Conservation (phyloP, 2,329 filamentous ascomycete genomes). For the Paecilomyces sp. region DNA sequence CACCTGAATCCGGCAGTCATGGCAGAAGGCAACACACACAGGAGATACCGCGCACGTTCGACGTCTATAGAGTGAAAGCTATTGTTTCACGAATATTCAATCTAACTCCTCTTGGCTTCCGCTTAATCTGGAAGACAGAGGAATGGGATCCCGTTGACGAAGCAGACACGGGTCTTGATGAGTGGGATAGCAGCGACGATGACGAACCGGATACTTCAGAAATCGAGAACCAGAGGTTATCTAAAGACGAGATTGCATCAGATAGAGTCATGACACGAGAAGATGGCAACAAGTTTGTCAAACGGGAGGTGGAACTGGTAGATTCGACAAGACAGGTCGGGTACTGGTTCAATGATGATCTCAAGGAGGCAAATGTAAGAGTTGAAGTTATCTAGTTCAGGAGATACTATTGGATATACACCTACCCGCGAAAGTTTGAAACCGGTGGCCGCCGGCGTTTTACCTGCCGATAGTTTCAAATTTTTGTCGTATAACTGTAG, state of each 20-base stretch:
- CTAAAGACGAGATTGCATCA: conserved; percentile 1
- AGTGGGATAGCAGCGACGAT: conserved; percentile 31
- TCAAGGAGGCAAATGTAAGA: conserved; percentile 60
- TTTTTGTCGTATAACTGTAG: no score
- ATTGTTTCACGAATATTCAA: conserved; percentile 66
- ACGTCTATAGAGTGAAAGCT: conserved; percentile 75
- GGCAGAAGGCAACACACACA: conserved; percentile 21
- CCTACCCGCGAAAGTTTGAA: no score
- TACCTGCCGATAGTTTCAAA: no score
- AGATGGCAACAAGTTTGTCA: conserved; percentile 56
- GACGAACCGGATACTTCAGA: conserved; percentile 30
- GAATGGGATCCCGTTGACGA: conserved; percentile 76
- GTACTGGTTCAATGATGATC: conserved; percentile 64
- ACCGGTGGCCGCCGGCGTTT: no score
- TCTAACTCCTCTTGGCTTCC: conserved; percentile 56
- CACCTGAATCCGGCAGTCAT: neutral
- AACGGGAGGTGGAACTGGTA: conserved; percentile 70
- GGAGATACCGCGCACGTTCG: conserved; percentile 66
- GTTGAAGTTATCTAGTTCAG: conserved; percentile 47
- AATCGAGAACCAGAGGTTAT: conserved; percentile 41
- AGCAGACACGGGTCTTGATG: conserved; percentile 52
- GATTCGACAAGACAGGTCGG: conserved; percentile 76
- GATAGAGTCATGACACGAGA: conserved; percentile 11
- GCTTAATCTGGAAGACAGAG: conserved; percentile 79
- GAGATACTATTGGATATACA: neutral